Percentiles rank a stretch among this genome's conserved stretches.
Conservation (phyloP, 2,329 filamentous ascomycete genomes). For the Ceratocystis lukuohia region DNA sequence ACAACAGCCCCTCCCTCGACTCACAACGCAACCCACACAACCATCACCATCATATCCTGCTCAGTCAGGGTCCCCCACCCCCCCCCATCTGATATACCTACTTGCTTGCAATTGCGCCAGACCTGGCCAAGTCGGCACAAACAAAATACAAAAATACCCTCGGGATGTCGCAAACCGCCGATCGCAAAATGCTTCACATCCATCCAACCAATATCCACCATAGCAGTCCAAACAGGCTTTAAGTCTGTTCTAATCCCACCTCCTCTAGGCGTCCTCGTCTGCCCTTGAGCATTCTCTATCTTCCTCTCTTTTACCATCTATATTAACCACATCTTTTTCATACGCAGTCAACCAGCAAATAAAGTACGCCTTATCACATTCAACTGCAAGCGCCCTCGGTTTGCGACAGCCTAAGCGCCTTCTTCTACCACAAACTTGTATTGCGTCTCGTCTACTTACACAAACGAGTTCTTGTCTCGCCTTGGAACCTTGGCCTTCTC, state of each 20-base stretch:
- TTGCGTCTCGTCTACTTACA: neutral
- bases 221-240: neutral
- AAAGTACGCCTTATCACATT: neutral
- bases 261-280: neutral
- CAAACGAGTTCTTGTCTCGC: neutral
- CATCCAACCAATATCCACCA: neutral
- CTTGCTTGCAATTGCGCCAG: neutral
- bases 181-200: conserved; percentile 2
- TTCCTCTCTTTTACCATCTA: neutral
- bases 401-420: conserved; percentile 6
- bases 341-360: neutral
- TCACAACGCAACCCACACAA: neutral
- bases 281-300: neutral
- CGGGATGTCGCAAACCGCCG: neutral
- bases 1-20: neutral
- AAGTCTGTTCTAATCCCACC: neutral
- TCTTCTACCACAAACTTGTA: conserved; percentile 1
- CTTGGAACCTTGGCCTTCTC: too few relatives aligned
- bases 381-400: conserved; percentile 6
- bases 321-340: neutral
- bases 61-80: neutral
- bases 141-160: neutral
- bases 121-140: neutral
- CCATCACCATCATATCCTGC: neutral
- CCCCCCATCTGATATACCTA: neutral